Percentiles rank a stretch among this genome's conserved stretches.
phyloP scores from a whole-genome alignment of 345 rosid genomes.

The Reutealis trisperma region DNA sequence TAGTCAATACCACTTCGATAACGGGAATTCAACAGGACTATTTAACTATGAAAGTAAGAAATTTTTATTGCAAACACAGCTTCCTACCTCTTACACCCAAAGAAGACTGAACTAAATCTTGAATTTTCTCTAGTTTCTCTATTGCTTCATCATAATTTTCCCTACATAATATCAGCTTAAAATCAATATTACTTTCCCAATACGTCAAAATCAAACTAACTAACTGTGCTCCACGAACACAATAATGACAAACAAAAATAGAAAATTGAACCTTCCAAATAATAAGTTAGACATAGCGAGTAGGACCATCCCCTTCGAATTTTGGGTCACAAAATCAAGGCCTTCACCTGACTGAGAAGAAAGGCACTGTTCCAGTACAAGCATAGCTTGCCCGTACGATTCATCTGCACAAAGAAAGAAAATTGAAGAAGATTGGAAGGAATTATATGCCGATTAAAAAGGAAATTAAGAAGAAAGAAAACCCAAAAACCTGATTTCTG shows the following conservation, averaged over 20 bases:
- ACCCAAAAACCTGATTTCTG: conserved; percentile 60
- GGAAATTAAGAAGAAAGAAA: neutral
- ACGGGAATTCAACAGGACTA: neutral
- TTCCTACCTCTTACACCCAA: conserved; percentile 55
- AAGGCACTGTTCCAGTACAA: conserved; percentile 82
- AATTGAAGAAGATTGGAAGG: neutral
- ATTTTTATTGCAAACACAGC: neutral
- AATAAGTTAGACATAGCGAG: conserved; percentile 83
- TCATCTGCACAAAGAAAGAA: conserved; percentile 47
- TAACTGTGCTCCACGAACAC: neutral
- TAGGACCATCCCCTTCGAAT: conserved; percentile 61
- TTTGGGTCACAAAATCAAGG: conserved; percentile 39
- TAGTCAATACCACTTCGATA: conserved; percentile 12
- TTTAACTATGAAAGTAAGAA: neutral
- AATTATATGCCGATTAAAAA: neutral
- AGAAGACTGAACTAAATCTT: conserved; percentile 35
- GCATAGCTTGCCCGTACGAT: conserved; percentile 73
- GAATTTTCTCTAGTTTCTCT: conserved; percentile 54
- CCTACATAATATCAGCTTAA: conserved; percentile 36
- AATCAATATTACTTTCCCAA: neutral
- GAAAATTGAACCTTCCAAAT: conserved; percentile 53
- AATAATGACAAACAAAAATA: neutral
- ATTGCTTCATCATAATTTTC: conserved; percentile 61
- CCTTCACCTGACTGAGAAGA: conserved; percentile 54
- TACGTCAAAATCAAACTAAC: neutral